Conservation (phyloP, 2,329 filamentous ascomycete genomes). For the Coniella vitis region DNA sequence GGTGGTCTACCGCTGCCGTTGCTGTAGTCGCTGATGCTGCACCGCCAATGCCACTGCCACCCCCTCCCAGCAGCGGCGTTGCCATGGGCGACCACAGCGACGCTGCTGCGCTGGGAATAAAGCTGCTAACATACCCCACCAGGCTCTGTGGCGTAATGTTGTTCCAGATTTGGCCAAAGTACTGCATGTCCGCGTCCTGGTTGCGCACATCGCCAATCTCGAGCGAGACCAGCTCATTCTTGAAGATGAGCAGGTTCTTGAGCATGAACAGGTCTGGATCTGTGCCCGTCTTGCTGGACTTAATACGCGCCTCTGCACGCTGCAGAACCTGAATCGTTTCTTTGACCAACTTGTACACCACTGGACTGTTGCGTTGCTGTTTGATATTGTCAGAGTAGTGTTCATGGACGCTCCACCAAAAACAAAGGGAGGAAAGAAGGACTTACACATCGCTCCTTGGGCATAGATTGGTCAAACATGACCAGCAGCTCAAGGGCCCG, state of each 20-base stretch:
- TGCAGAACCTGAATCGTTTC: conserved; percentile 82
- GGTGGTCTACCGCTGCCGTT: conserved; percentile 27
- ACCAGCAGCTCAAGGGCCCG: conserved; percentile 51
- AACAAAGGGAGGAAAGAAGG: neutral
- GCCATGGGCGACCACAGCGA: conserved; percentile 37
- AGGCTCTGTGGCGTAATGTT: conserved; percentile 51
- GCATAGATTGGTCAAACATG: conserved; percentile 59
- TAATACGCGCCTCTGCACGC: conserved; percentile 65
- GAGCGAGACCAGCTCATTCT: conserved; percentile 91
- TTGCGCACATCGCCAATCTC: conserved; percentile 72
- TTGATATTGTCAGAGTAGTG: conserved; percentile 9
- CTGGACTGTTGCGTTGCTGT: conserved; percentile 46
- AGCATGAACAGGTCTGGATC: conserved; percentile 90
- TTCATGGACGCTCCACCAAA: neutral
- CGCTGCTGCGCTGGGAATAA: conserved; percentile 50
- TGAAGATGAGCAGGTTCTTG: conserved; percentile 88
- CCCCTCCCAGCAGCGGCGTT: conserved; percentile 22
- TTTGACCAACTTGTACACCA: conserved; percentile 69
- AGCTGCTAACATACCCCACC: conserved; percentile 51
- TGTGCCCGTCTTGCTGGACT: conserved; percentile 49
- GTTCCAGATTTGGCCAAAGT: conserved; percentile 60
- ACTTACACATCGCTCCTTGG: conserved; percentile 55
- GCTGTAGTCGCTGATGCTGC: neutral
- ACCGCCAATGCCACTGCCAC: conserved; percentile 29
- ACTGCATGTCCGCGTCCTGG: conserved; percentile 46